These are phyloP conservation scores for Ochromonas danica DNA, from an alignment of 108 stramenopile species.

Conservation along the genomic window DNA sequence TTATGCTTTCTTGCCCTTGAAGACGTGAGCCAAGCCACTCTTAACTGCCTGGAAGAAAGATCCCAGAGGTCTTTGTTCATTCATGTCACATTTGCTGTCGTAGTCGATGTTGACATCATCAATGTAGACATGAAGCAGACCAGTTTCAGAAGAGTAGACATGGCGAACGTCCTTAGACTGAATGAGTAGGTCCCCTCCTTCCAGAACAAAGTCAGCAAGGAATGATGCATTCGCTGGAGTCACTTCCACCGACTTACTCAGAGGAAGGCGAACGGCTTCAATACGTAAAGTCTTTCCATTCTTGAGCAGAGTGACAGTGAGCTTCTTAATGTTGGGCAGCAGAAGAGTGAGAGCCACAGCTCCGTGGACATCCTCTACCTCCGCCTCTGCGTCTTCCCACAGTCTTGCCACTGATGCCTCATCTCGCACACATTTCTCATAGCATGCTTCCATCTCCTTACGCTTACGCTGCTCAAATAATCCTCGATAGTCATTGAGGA, in stretches of 20 bases:
- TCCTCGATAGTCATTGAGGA: too few relatives aligned
- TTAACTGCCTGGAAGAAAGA: too few relatives aligned
- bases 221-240: background rate
- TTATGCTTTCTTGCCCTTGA: too few relatives aligned
- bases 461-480: background rate
- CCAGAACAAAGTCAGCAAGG: background rate
- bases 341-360: background rate
- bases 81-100: background rate
- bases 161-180: background rate
- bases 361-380: background rate
- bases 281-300: background rate
- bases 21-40: too few relatives aligned
- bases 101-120: background rate
- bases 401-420: background rate
- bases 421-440: background rate
- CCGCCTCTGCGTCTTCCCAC: slow-evolving; percentile 18
- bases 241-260: background rate
- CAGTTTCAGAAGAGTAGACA: background rate
- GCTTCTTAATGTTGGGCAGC: background rate
- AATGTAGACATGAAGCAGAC: slow-evolving; percentile 7
- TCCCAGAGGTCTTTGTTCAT: too few relatives aligned
- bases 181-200: background rate
- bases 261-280: background rate
- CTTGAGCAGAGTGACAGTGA: background rate
- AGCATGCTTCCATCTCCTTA: too few relatives aligned